Conservation (phyloP, 1,284 basidiomycete species). For the Moesziomyces parantarcticus region DNA sequence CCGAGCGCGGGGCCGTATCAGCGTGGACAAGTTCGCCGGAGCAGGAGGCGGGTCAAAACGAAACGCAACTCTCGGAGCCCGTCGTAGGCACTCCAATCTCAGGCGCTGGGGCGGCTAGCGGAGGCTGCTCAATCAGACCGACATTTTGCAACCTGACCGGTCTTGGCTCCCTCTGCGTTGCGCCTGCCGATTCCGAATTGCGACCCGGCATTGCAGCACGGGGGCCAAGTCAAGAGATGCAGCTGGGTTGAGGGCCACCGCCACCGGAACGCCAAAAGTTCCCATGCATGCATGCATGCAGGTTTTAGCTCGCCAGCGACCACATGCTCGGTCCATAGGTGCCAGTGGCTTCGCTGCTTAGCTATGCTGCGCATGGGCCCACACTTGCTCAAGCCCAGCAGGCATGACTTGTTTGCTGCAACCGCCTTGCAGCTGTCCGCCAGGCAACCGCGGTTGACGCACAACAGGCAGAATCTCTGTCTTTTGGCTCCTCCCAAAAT, state of each 20-base stretch:
- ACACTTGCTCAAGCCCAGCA: not conserved
- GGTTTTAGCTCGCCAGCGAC: slow-evolving; percentile 1
- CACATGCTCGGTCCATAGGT: not conserved
- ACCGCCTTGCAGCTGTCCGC: not conserved
- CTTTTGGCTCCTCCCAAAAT: not conserved
- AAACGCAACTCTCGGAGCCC: too few relatives aligned
- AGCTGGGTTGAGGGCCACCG: not conserved
- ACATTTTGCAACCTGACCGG: too few relatives aligned
- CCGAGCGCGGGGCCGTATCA: too few relatives aligned
- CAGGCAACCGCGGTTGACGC: slow-evolving; percentile 11
- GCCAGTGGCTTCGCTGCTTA: too few relatives aligned
- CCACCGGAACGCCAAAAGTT: not conserved
- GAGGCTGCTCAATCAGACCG: not conserved
- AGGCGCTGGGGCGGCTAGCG: not conserved
- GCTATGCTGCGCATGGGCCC: too few relatives aligned
- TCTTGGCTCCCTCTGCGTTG: not conserved
- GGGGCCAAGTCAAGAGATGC: not conserved
- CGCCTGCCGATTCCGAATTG: not conserved
- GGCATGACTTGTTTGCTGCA: slow-evolving; percentile 1
- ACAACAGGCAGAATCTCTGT: not conserved
- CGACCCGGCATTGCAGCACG: too few relatives aligned
- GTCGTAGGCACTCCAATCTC: not conserved
- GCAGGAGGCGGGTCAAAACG: not conserved
- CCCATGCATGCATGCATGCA: slow-evolving; percentile 2
- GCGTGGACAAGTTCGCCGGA: too few relatives aligned